A percentile compares a stretch with the other conserved stretches of the same genome.
Conservation (phyloP, 2,329 filamentous ascomycete genomes). For the Aspergillus melleus region DNA sequence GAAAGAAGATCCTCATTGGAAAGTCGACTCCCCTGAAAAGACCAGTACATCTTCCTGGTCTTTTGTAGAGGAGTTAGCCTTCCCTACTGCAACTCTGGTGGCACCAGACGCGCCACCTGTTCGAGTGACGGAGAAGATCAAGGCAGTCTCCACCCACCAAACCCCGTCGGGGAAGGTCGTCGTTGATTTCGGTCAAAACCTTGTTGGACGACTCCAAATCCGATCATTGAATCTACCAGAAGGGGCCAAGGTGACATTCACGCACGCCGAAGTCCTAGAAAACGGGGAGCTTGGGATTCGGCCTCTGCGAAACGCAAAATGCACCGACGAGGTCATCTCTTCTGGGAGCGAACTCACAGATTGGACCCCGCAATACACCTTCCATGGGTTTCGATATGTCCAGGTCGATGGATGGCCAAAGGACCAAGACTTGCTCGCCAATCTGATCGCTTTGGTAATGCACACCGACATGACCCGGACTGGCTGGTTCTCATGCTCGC, state of each 20-base stretch:
- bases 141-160: conserved; percentile 27
- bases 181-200: conserved; percentile 60
- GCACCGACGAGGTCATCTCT: conserved; percentile 43
- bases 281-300: conserved; percentile 43
- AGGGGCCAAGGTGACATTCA: conserved; percentile 34
- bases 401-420: conserved; percentile 32
- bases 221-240: conserved; percentile 17
- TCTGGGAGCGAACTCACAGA: conserved; percentile 24
- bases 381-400: conserved; percentile 55
- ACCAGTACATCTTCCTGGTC: conserved; percentile 19
- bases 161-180: conserved; percentile 49
- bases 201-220: conserved; percentile 53
- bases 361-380: conserved; percentile 54
- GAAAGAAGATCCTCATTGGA: conserved; percentile 29
- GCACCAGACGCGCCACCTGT: conserved; percentile 49
- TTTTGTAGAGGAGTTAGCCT: conserved; percentile 32
- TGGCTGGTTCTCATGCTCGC: conserved; percentile 55
- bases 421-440: conserved; percentile 14
- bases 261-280: conserved; percentile 59
- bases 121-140: conserved; percentile 33
- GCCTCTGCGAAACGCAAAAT: conserved; percentile 48
- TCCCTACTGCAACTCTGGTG: conserved; percentile 37
- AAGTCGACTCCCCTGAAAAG: conserved; percentile 12
- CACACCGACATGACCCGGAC: conserved; percentile 55
- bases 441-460: conserved; percentile 43